These are phyloP conservation scores for Alternaria sp. DNA, from an alignment of 2,329 filamentous ascomycete species.

Conservation along the genomic window DNA sequence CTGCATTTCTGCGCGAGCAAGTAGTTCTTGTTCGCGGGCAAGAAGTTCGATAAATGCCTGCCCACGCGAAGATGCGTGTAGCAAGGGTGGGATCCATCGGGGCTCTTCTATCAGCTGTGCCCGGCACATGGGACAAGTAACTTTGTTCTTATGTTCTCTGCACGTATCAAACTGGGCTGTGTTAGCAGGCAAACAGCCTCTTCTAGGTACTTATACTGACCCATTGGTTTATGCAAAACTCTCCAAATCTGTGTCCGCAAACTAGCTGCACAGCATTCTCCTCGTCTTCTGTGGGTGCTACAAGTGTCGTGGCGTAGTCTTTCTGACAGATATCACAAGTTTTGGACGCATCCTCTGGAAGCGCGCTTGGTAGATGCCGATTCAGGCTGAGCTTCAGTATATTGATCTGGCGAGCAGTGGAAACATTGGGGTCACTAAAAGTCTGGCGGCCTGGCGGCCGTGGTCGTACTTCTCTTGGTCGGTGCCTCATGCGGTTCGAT, in stretches of 20 bases:
- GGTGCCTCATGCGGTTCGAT: slow-evolving; percentile 24
- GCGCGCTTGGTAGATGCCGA: slow-evolving; percentile 35
- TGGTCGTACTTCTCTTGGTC: slow-evolving; percentile 26
- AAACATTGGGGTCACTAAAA: slow-evolving; percentile 35
- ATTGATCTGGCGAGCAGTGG: slow-evolving; percentile 39
- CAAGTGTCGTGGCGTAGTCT: slow-evolving; percentile 42
- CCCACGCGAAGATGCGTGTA: slow-evolving; percentile 21
- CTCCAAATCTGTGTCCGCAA: slow-evolving; percentile 49
- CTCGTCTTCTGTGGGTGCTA: slow-evolving; percentile 40
- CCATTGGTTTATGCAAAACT: slow-evolving; percentile 49
- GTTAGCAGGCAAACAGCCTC: slow-evolving; percentile 5
- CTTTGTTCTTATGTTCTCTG: slow-evolving; percentile 48
- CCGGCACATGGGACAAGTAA: slow-evolving; percentile 51
- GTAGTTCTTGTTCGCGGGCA: slow-evolving; percentile 30
- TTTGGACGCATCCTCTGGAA: slow-evolving; percentile 35
- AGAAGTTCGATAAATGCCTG: slow-evolving; percentile 29
- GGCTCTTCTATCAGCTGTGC: slow-evolving; percentile 41
- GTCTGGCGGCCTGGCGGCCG: slow-evolving; percentile 20
- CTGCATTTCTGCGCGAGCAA: slow-evolving; percentile 29
- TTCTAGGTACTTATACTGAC: slow-evolving; percentile 15
- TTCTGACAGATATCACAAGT: slow-evolving; percentile 50
- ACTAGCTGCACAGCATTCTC: slow-evolving; percentile 47
- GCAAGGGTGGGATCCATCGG: slow-evolving; percentile 18
- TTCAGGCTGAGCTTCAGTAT: slow-evolving; percentile 40
- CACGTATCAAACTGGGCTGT: slow-evolving; percentile 37